These are phyloP conservation scores for Aspergillus puulaauensis DNA, from an alignment of 2,329 filamentous ascomycete genomes.

Conservation along the genomic window DNA sequence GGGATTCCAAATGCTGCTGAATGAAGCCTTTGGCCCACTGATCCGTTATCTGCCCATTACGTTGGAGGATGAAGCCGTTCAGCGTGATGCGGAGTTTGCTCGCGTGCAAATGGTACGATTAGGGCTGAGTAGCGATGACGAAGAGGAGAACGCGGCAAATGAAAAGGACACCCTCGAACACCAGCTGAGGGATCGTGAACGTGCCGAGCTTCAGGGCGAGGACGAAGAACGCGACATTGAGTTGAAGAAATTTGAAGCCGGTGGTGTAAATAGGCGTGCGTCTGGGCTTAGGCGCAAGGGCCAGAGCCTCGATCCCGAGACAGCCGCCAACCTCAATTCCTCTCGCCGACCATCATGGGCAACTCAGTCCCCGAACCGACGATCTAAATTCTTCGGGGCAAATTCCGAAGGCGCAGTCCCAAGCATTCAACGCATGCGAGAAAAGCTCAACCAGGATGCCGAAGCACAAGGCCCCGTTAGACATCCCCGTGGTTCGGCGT, in stretches of 20 bases:
- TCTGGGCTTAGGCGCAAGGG: conserved; percentile 2
- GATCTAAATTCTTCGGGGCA: conserved; percentile 40
- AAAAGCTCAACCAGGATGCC: conserved; percentile 53
- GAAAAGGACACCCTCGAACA: conserved; percentile 47
- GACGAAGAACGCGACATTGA: conserved; percentile 51
- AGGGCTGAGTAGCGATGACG: conserved; percentile 53
- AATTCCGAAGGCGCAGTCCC: conserved; percentile 34
- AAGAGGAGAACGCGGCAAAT: conserved; percentile 22
- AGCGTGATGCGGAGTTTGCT: conserved; percentile 87
- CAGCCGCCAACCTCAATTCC: conserved; percentile 24
- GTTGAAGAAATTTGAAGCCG: conserved; percentile 38
- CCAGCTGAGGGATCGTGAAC: conserved; percentile 47
- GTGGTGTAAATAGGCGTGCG: conserved; percentile 18
- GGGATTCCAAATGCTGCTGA: conserved; percentile 77
- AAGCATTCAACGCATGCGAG: conserved; percentile 32
- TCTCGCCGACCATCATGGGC: conserved; percentile 44
- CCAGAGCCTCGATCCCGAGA: conserved; percentile 15
- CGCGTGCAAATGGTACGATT: conserved; percentile 71
- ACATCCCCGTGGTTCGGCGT: conserved; percentile 67
- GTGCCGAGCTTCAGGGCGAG: conserved; percentile 38
- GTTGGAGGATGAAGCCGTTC: conserved; percentile 88
- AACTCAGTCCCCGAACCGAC: conserved; percentile 38
- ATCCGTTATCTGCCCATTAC: conserved; percentile 91
- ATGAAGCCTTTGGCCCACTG: conserved; percentile 78
- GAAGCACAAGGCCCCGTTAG: conserved; percentile 66